Evolutionary conservation across 1,139 yeast species (phyloP).

Genomic region (Scheffersomyces stambukii): DNA sequence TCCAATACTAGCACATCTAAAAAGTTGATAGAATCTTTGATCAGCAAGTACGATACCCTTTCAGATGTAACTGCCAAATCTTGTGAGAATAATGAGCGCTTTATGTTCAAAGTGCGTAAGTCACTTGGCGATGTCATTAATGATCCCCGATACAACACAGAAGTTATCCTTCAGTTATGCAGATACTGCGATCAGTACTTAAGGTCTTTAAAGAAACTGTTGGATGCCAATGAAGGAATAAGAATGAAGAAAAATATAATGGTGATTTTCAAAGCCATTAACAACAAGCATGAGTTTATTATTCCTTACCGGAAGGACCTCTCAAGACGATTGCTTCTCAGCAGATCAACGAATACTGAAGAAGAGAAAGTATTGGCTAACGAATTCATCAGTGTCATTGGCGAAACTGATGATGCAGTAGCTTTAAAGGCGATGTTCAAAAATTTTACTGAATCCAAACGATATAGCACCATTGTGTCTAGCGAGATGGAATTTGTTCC

Average conservation of each 20-base stretch:
- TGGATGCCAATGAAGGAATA: slow-evolving; percentile 14
- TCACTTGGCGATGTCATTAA: slow-evolving; percentile 24
- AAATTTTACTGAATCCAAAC: slow-evolving; percentile 24
- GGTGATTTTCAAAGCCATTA: slow-evolving; percentile 29
- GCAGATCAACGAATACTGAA: slow-evolving; percentile 16
- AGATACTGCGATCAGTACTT: slow-evolving; percentile 34
- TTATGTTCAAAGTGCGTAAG: slow-evolving; percentile 27
- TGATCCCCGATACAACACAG: slow-evolving; percentile 14
- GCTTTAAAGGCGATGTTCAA: slow-evolving; percentile 31
- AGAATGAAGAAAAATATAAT: slow-evolving; percentile 21
- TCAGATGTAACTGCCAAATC: slow-evolving; percentile 1
- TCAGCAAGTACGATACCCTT: slow-evolving; percentile 1
- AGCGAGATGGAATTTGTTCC: slow-evolving; percentile 31
- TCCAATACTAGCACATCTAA: neutral
- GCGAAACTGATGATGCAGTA: slow-evolving; percentile 29
- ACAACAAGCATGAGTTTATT: slow-evolving; percentile 32
- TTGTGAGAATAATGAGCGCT: too few species aligned
- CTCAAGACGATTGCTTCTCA: slow-evolving; percentile 32
- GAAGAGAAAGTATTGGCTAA: slow-evolving; percentile 26
- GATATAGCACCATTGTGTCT: too few species aligned
- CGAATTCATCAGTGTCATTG: slow-evolving; percentile 22
- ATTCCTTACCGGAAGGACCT: slow-evolving; percentile 31
- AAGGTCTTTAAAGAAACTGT: slow-evolving; percentile 12
- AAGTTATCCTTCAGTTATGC: slow-evolving; percentile 23
- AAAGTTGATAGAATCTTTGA: slow-evolving; percentile 1